Percentiles rank a stretch among this genome's conserved stretches.
phyloP scores from a whole-genome alignment of 352 stramenopile genomes.

The Aphanomyces invadans region DNA sequence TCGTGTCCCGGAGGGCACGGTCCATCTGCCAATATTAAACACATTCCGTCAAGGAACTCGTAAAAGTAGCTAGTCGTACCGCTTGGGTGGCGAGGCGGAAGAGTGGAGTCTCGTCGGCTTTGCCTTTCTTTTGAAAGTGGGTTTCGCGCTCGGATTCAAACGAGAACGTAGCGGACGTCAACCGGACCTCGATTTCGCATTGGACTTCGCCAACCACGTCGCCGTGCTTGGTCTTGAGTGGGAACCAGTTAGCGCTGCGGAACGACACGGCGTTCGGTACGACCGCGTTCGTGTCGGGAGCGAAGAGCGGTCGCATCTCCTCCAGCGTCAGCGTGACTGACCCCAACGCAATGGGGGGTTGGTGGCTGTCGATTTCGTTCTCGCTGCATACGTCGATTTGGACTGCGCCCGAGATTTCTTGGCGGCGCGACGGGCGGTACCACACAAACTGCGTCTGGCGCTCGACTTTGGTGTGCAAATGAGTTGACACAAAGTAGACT shows the following conservation, averaged over 20 bases:
- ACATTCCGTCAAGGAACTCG: no score
- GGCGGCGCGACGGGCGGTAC: constrained; percentile 17
- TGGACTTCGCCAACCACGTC: constrained; percentile 16
- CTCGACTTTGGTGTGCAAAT: constrained; percentile 13
- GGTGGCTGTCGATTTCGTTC: constrained; percentile 10
- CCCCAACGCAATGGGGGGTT: neutral
- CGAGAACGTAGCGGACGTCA: constrained; percentile 3
- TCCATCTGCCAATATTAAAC: constrained; percentile 16
- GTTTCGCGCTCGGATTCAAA: constrained; percentile 17
- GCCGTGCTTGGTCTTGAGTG: neutral
- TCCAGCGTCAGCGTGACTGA: constrained; percentile 18
- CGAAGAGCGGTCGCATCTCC: constrained; percentile 20
- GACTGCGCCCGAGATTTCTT: constrained; percentile 8
- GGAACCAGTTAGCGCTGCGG: constrained; percentile 19
- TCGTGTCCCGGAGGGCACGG: constrained; percentile 17
- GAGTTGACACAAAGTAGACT: constrained; percentile 38
- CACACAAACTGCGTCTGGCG: constrained; percentile 5
- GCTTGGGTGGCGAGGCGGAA: constrained; percentile 17
- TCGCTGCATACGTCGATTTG: constrained; percentile 23
- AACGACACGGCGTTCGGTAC: constrained; percentile 2
- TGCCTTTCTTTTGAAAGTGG: constrained; percentile 16
- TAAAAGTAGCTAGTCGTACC: no score
- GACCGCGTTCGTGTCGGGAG: neutral
- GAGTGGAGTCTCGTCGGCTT: constrained; percentile 21
- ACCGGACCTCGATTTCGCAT: constrained; percentile 9